These are phyloP conservation scores for Deakozyma indianensis DNA, from an alignment of 805 yeast species.

Conservation along the genomic window DNA sequence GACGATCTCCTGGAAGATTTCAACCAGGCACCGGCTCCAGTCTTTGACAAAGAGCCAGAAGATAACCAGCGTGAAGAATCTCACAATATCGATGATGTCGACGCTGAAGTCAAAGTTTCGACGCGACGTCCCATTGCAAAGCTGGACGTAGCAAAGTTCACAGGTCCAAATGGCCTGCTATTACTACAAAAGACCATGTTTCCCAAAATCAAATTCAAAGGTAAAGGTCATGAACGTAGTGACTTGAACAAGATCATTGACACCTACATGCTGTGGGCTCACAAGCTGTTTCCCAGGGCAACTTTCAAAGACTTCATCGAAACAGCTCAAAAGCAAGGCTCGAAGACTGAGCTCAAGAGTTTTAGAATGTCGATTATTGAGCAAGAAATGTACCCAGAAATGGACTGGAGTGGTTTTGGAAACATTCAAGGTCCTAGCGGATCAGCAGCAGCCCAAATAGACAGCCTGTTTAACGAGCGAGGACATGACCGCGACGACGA, in stretches of 20 bases:
- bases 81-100: conserved; percentile 10
- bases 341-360: conserved; percentile 8
- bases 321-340: conserved; percentile 37
- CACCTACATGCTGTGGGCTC: conserved; percentile 64
- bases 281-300: conserved; percentile 64
- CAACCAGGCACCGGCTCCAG: neutral
- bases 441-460: neutral
- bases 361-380: conserved; percentile 10
- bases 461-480: too few relatives aligned
- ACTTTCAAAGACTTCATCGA: conserved; percentile 55
- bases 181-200: conserved; percentile 23
- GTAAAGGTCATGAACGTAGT: conserved; percentile 30
- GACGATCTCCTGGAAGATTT: neutral
- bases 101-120: conserved; percentile 17
- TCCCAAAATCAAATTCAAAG: conserved; percentile 20
- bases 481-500: too few relatives aligned
- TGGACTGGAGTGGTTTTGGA: conserved; percentile 1
- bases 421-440: neutral
- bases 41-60: neutral
- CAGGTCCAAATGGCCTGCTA: conserved; percentile 44
- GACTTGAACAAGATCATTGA: conserved; percentile 37
- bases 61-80: neutral
- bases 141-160: conserved; percentile 36
- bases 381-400: conserved; percentile 10
- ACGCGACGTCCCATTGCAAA: conserved; percentile 25